Evolutionary conservation across 139 green algal species (phyloP).

Genomic region (Axilococcus clingmanii): DNA sequence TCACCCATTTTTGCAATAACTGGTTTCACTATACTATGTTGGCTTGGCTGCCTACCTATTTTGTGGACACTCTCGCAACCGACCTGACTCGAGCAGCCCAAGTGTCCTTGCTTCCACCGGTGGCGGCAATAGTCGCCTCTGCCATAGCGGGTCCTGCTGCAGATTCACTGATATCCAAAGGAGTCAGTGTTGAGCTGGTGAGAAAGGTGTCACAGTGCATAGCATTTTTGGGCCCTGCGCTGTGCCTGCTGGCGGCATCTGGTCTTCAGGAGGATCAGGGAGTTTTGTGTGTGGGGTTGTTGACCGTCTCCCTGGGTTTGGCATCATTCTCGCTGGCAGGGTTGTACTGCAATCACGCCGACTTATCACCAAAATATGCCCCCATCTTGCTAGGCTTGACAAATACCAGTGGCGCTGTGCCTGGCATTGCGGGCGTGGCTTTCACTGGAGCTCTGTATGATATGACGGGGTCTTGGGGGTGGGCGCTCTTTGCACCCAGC

Average conservation of each 20-base stretch:
- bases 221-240: constrained; percentile 79
- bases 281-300: constrained; percentile 15
- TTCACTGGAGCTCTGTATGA: constrained; percentile 52
- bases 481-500: constrained; percentile 71
- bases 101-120: constrained; percentile 70
- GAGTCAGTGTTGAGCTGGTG: constrained; percentile 50
- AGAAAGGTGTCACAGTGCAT: constrained; percentile 75
- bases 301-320: constrained; percentile 70
- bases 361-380: constrained; percentile 85
- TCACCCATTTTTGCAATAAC: constrained; percentile 96
- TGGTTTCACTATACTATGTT: constrained; percentile 95
- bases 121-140: constrained; percentile 53
- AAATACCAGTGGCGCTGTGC: constrained; percentile 81
- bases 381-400: constrained; percentile 88
- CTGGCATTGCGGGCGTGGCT: constrained; percentile 81
- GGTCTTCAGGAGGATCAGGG: neutral
- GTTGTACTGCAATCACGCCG: constrained; percentile 93
- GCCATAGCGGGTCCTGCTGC: constrained; percentile 49
- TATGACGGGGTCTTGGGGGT: constrained; percentile 55
- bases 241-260: constrained; percentile 58
- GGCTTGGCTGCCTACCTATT: constrained; percentile 96
- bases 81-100: constrained; percentile 62
- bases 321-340: constrained; percentile 74
- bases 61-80: constrained; percentile 67
- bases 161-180: constrained; percentile 63